phyloP scores from a whole-genome alignment of 148 eudicot species.

The Camellia sinensis region DNA sequence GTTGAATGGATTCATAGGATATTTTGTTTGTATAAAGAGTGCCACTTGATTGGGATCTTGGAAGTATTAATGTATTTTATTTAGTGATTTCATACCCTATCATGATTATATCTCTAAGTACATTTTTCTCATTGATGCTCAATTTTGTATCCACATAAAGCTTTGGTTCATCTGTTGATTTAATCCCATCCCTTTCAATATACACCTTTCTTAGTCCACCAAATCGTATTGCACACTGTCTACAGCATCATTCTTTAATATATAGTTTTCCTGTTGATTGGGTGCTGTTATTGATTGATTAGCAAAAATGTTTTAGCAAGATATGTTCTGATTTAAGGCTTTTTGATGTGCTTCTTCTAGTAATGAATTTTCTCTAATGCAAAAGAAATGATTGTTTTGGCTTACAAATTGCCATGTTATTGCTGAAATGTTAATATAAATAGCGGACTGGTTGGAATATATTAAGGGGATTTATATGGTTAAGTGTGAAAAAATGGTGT shows the following conservation, averaged over 20 bases:
- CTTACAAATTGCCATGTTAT: background rate
- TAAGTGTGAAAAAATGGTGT: background rate
- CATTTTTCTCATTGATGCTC: background rate
- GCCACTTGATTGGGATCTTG: background rate
- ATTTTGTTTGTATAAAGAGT: background rate
- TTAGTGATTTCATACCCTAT: background rate
- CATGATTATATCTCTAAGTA: background rate
- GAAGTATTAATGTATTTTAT: background rate
- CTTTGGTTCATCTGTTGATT: constrained; percentile 2
- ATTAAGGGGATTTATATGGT: background rate
- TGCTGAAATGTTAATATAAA: background rate
- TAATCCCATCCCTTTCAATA: background rate
- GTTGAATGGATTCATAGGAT: background rate
- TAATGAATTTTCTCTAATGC: background rate
- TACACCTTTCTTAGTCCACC: constrained; percentile 1
- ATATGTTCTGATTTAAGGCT: background rate
- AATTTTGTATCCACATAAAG: background rate
- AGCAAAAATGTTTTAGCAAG: background rate
- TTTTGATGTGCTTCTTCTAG: background rate
- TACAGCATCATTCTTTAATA: background rate
- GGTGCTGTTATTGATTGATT: background rate
- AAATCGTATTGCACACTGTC: background rate
- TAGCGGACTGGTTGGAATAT: background rate
- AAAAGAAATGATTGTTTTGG: background rate
- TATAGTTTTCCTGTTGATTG: background rate